phyloP scores from a whole-genome alignment of 1,284 basidiomycete species.

The Schizophyllum commune region DNA sequence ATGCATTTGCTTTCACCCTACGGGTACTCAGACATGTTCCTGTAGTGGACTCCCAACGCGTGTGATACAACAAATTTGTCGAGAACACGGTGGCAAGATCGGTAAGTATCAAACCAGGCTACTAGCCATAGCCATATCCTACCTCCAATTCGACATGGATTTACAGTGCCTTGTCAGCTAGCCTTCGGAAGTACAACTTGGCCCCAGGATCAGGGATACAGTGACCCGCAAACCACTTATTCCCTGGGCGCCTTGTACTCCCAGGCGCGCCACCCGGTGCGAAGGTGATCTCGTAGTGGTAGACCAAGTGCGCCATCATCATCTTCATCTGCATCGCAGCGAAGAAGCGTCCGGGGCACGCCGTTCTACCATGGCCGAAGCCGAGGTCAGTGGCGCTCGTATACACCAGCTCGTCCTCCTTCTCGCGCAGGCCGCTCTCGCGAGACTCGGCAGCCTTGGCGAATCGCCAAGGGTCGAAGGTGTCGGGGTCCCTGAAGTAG shows the following conservation, averaged over 20 bases:
- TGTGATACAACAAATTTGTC: no score
- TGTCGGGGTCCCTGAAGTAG: slow-evolving; percentile 17
- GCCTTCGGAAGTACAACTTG: not conserved
- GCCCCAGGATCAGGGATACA: not conserved
- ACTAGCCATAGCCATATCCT: no score
- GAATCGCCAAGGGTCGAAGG: slow-evolving; percentile 28
- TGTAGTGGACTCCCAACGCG: no score
- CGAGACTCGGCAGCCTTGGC: not conserved
- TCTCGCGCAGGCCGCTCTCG: not conserved
- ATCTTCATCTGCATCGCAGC: slow-evolving; percentile 34
- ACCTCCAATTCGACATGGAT: no score
- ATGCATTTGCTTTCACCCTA: no score
- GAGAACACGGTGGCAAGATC: no score
- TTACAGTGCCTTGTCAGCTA: no score
- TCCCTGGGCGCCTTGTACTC: not conserved
- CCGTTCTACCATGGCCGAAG: slow-evolving; percentile 18
- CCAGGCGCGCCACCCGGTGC: not conserved
- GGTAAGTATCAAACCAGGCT: no score
- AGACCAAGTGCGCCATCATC: slow-evolving; percentile 30
- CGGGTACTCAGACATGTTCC: no score
- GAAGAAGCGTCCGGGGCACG: slow-evolving; percentile 35
- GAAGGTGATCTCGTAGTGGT: slow-evolving; percentile 30
- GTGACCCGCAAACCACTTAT: not conserved
- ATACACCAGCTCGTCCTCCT: not conserved
- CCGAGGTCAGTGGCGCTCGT: slow-evolving; percentile 18